These are phyloP conservation scores for Sonneratia caseolaris DNA, from an alignment of 345 rosid species.

Conservation along the genomic window DNA sequence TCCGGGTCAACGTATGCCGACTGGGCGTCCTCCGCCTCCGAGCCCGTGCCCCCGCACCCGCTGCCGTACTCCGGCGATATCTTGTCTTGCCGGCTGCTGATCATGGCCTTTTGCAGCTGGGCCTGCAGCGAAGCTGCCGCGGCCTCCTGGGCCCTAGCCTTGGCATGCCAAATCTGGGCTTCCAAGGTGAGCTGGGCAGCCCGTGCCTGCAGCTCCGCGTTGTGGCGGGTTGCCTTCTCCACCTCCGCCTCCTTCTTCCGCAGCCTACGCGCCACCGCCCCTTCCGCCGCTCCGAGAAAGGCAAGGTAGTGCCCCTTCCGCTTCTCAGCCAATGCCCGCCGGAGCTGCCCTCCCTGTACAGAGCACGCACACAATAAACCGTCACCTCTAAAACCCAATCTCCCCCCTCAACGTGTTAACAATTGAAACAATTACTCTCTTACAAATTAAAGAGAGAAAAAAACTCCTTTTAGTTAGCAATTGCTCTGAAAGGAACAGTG, in stretches of 20 bases:
- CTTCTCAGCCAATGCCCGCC: conserved; percentile 65
- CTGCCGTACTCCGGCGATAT: conserved; percentile 12
- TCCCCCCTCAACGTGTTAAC: no score
- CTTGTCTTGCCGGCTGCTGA: conserved; percentile 20
- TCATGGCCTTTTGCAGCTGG: conserved; percentile 57
- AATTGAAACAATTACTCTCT: no score
- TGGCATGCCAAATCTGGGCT: conserved; percentile 78
- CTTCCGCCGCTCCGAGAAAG: conserved; percentile 60
- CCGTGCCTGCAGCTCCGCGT: conserved; percentile 75
- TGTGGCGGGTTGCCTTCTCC: conserved; percentile 62
- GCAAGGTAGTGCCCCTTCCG: conserved; percentile 63
- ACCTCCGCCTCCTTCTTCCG: conserved; percentile 64
- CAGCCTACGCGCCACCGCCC: conserved; percentile 40
- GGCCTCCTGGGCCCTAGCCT: conserved; percentile 69
- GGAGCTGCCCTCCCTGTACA: conserved; percentile 59
- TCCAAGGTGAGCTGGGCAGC: conserved; percentile 67
- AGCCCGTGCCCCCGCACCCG: conserved; percentile 4
- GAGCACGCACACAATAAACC: not conserved
- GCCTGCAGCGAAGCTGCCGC: conserved; percentile 72
- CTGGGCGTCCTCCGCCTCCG: conserved; percentile 70
- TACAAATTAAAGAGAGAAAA: no score
- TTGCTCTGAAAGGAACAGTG: not conserved
- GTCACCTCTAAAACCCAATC: not conserved
- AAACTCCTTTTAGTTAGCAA: no score
- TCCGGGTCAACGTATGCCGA: conserved; percentile 80